phyloP scores from a whole-genome alignment of 2,329 filamentous ascomycete genomes.

The Ascochyta viciae-villosae region DNA sequence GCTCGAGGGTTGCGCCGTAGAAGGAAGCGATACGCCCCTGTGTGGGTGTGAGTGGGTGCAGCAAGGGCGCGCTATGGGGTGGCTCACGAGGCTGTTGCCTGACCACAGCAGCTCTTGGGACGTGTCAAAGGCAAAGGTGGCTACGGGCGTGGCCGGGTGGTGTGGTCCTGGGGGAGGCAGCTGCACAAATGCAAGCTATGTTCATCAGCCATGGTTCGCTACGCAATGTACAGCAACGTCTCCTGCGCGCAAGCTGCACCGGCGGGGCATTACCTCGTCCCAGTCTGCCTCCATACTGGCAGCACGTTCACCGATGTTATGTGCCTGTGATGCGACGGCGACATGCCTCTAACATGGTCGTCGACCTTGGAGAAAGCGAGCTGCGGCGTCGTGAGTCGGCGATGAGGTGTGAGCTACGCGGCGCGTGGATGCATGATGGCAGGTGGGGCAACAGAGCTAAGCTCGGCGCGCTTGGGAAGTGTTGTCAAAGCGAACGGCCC shows the following conservation, averaged over 20 bases:
- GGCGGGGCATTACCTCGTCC: slow-evolving; percentile 53
- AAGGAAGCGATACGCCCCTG: slow-evolving; percentile 91
- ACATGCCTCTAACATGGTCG: slow-evolving; percentile 38
- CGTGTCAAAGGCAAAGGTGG: slow-evolving; percentile 87
- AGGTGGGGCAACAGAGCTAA: slow-evolving; percentile 14
- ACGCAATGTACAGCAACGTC: not conserved
- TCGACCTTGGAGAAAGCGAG: slow-evolving; percentile 27
- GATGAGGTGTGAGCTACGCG: slow-evolving; percentile 32
- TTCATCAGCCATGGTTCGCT: slow-evolving; percentile 19
- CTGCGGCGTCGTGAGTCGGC: slow-evolving; percentile 26
- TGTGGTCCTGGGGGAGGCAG: slow-evolving; percentile 79
- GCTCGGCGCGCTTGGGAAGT: slow-evolving; percentile 5
- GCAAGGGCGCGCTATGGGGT: slow-evolving; percentile 13
- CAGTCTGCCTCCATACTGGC: slow-evolving; percentile 60
- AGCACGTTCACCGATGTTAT: slow-evolving; percentile 32
- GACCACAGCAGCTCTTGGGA: slow-evolving; percentile 90
- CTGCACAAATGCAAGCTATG: slow-evolving; percentile 78
- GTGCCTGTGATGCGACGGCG: slow-evolving; percentile 21
- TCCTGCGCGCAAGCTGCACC: slow-evolving; percentile 6
- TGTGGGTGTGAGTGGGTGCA: not conserved
- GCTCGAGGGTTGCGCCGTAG: slow-evolving; percentile 81
- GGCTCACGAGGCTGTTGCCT: slow-evolving; percentile 83
- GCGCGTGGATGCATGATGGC: slow-evolving; percentile 25
- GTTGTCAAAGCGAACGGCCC: not conserved
- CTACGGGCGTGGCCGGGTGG: slow-evolving; percentile 70